A percentile compares a stretch with the other conserved stretches of the same genome.
Evolutionary conservation across 2,329 filamentous ascomycete genomes (phyloP).

Genomic region (Chaetomiaceae sp.): DNA sequence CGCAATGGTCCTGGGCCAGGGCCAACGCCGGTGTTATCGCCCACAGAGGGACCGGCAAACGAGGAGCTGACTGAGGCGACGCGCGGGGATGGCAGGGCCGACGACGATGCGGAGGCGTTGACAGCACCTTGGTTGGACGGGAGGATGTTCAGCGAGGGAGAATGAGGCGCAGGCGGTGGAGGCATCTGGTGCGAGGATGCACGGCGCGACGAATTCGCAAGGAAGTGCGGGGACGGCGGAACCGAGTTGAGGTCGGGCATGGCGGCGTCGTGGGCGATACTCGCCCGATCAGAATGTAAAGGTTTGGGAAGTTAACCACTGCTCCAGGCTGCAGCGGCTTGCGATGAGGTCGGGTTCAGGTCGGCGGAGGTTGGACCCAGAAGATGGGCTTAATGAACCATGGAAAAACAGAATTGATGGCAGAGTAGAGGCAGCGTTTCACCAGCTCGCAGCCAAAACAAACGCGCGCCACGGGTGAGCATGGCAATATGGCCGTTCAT

Average conservation of each 20-base stretch:
- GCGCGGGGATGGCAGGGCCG: slow-evolving; percentile 30
- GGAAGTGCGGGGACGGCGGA: slow-evolving; percentile 42
- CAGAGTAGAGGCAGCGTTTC: background rate
- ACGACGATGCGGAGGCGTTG: slow-evolving; percentile 33
- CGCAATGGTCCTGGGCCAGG: slow-evolving; percentile 66
- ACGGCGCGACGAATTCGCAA: slow-evolving; percentile 38
- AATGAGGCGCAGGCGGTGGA: slow-evolving; percentile 33
- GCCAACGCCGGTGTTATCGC: slow-evolving; percentile 42
- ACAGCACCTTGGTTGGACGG: slow-evolving; percentile 50
- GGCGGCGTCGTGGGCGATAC: slow-evolving; percentile 11
- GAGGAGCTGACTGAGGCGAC: slow-evolving; percentile 26
- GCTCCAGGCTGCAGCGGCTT: background rate
- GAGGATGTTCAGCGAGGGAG: slow-evolving; percentile 49
- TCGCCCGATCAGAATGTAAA: too few relatives aligned
- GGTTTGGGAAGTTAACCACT: background rate
- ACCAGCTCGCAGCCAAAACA: slow-evolving; percentile 1
- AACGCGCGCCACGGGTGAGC: slow-evolving; percentile 4
- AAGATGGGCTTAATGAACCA: too few relatives aligned
- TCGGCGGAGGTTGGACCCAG: too few relatives aligned
- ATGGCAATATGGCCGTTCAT: slow-evolving; percentile 19
- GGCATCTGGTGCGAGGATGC: slow-evolving; percentile 39
- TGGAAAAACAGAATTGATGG: too few relatives aligned
- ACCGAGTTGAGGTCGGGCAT: slow-evolving; percentile 55
- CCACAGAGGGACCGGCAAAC: slow-evolving; percentile 18
- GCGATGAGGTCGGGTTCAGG: background rate